Conservation (phyloP, 106 monocot species). For the Dioscorea zingiberensis region DNA sequence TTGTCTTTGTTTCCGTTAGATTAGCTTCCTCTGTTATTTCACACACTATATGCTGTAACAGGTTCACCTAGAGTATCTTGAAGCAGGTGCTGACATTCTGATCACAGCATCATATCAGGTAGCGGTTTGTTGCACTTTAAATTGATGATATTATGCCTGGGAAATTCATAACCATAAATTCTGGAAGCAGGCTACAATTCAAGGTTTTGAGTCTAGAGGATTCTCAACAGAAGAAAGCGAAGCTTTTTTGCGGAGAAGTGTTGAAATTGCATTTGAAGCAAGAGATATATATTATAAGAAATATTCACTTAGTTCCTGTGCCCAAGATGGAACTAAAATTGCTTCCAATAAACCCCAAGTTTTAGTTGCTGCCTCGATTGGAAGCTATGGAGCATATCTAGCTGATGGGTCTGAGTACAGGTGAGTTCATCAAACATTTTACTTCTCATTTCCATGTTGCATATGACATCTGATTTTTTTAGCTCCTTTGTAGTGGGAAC, state of each 20-base stretch:
- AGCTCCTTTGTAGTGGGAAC: slow-evolving; percentile 50
- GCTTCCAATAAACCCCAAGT: slow-evolving; percentile 21
- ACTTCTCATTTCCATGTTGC: background rate
- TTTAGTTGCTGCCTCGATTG: slow-evolving; percentile 81
- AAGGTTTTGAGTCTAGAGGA: slow-evolving; percentile 72
- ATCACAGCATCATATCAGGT: slow-evolving; percentile 95
- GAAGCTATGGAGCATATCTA: slow-evolving; percentile 94
- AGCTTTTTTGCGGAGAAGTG: slow-evolving; percentile 68
- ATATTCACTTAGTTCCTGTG: slow-evolving; percentile 2
- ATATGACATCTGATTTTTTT: background rate
- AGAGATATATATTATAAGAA: slow-evolving; percentile 44
- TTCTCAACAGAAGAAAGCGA: slow-evolving; percentile 74
- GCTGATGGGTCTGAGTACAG: slow-evolving; percentile 97
- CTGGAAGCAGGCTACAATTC: slow-evolving; percentile 66
- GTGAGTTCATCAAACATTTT: slow-evolving; percentile 8
- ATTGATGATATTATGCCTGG: background rate
- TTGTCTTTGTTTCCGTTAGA: too few species aligned
- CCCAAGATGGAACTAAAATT: background rate
- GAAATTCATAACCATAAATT: background rate
- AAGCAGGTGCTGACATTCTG: slow-evolving; percentile 86
- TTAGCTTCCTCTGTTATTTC: too few species aligned
- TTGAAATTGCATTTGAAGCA: slow-evolving; percentile 85
- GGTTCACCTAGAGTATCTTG: slow-evolving; percentile 92
- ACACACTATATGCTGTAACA: slow-evolving; percentile 18
- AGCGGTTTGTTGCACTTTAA: background rate